Base-by-base conservation (phyloP, 78 protist genomes). In the Dictyostelium brefeldianum region DNA sequence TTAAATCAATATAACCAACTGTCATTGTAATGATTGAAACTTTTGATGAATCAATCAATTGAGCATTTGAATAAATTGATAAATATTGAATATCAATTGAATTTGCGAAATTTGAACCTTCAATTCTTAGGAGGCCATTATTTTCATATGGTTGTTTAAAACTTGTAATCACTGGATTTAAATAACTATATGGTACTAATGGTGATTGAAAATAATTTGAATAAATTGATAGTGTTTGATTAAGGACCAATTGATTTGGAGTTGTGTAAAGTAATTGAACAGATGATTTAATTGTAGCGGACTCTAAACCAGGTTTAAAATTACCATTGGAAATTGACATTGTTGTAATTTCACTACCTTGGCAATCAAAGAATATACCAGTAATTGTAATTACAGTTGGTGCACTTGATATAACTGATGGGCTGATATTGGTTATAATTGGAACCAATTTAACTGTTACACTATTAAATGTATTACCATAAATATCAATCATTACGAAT, bases 141-240 rank as follows among this genome's bases (percentile, higher is more conserved):
- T 31, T 67, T 15, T 67, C 75, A 67, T 43, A 29, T 67, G 75
- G 75, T 67, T 67, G 75, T 27, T 14, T 31, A 31, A 67, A 67
- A 31, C 14, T 17, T 1, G 48, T 67, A 15, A 67, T 67, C 3
- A 31, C 9, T 15, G 75, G 75, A 12, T 36, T 15, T 67, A 31
- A 31, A 67, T 67, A 67, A 31, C 25, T 36, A 17, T 27, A 67
- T 15, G n/a, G 27, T 11, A 67, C 10, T 12, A 12, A 51, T 8
- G 56, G 15, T 51, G 56, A 51, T 8, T 14, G 10, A 14, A 12
- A 51, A 51, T 51, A 51, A 12, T 12, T 51, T 51, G 56, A 14
- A 14, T 51, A 1, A 51, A 51, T 8, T 8, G 56, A 51, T 51
- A 51, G 4, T 4, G 15, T 51, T 51, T 8, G 10, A 14, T 8